These are phyloP conservation scores for Xylaria acuta DNA, from an alignment of 495 filamentous ascomycete species.

Conservation along the genomic window DNA sequence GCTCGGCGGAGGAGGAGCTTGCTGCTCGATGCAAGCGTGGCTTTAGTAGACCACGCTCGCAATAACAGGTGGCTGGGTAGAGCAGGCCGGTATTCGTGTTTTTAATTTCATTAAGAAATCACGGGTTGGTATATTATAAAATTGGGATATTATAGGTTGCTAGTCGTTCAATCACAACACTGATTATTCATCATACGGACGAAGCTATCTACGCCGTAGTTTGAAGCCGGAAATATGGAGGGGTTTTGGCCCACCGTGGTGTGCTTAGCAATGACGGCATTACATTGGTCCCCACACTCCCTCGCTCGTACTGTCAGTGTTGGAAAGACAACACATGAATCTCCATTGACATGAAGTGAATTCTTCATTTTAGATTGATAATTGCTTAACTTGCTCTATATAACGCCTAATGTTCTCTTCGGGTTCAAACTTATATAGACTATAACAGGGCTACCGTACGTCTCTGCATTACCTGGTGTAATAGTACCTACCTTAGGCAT, in stretches of 20 bases:
- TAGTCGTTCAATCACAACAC: background rate
- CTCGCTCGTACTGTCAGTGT: background rate
- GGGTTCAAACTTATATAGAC: background rate
- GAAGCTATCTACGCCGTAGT: background rate
- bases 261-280: constrained; percentile 16
- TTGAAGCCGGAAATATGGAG: constrained; percentile 16
- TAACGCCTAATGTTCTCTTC: no score
- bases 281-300: background rate
- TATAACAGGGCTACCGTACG: background rate
- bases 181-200: background rate
- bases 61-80: background rate
- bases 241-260: background rate
- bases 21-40: background rate
- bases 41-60: background rate
- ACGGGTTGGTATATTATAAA: background rate
- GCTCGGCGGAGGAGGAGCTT: background rate
- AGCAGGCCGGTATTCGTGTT: background rate
- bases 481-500: no score
- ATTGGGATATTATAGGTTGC: background rate
- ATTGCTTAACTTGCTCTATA: background rate
- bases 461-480: background rate
- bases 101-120: background rate
- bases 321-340: background rate
- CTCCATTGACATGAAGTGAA: background rate
- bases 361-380: background rate